Percentiles rank a stretch among this genome's conserved stretches.
phyloP scores from a whole-genome alignment of 306 rosid genomes.

The Dalbergia oliveri region DNA sequence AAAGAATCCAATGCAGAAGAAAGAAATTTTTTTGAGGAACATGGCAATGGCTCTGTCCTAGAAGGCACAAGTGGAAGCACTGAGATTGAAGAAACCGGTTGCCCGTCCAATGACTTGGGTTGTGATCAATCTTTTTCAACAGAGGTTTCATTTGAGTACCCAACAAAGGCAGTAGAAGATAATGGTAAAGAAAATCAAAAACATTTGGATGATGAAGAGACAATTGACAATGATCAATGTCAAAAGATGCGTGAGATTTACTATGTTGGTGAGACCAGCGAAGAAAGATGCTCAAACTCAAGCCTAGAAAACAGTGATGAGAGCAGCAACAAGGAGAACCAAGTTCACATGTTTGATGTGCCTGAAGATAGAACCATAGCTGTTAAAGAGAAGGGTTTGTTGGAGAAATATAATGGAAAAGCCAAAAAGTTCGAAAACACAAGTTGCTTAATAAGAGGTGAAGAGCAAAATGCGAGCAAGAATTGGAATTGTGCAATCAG shows the following conservation, averaged over 20 bases:
- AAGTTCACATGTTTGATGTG: conserved; percentile 27
- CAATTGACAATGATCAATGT: conserved; percentile 3
- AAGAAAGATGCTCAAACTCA: not conserved
- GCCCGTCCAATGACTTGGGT: conserved; percentile 24
- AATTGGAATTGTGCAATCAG: conserved; percentile 49
- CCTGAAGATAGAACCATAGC: not conserved
- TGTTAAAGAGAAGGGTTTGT: not conserved
- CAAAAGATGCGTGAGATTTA: conserved; percentile 28
- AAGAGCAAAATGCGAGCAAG: conserved; percentile 42
- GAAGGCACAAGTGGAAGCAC: conserved; percentile 32
- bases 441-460: conserved; percentile 8
- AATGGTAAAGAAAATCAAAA: conserved; percentile 39
- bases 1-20: conserved; percentile 44
- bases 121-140: conserved; percentile 50
- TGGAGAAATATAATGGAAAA: conserved; percentile 31
- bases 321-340: not conserved
- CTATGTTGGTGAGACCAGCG: conserved; percentile 28
- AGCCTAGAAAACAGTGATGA: conserved; percentile 15
- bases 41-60: conserved; percentile 28
- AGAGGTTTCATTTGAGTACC: conserved; percentile 49
- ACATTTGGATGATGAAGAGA: conserved; percentile 31
- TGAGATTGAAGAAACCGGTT: conserved; percentile 49
- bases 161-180: conserved; percentile 46
- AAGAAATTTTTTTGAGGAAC: conserved; percentile 46
- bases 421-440: not conserved